Percentiles rank a stretch among this genome's conserved stretches.
Conservation (phyloP, 345 rosid genomes). For the Hirschfeldia incana region DNA sequence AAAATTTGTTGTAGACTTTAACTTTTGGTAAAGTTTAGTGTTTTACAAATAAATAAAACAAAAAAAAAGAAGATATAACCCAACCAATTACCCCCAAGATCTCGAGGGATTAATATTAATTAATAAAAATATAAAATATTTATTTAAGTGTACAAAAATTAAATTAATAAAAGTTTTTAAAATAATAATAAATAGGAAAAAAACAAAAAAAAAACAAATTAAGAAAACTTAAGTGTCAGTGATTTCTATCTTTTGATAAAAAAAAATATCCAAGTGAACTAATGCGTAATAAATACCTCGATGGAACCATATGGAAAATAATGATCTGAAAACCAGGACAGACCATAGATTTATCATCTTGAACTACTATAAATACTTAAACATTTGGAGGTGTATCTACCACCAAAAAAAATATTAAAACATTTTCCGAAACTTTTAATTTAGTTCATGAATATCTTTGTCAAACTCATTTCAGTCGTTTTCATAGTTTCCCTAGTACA, state of each 20-base stretch:
- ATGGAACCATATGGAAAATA: background rate
- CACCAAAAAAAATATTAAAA: background rate
- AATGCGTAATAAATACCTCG: background rate
- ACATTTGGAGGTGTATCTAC: background rate
- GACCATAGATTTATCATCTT: background rate
- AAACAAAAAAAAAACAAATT: background rate
- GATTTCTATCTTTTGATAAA: background rate
- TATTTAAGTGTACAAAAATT: background rate
- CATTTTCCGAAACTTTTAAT: background rate
- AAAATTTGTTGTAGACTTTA: no score
- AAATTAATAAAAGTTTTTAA: no score
- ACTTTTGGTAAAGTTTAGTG: no score
- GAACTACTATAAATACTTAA: background rate
- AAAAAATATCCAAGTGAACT: background rate
- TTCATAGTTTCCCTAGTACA: background rate
- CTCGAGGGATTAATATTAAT: background rate
- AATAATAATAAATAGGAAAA: no score
- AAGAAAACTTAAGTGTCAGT: background rate
- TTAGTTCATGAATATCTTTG: background rate
- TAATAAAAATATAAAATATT: background rate
- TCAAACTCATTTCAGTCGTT: background rate
- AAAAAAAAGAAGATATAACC: no score
- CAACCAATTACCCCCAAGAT: background rate
- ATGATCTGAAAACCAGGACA: background rate
- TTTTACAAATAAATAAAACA: no score